These are phyloP conservation scores for Naganishia onofrii DNA, from an alignment of 768 basidiomycete genomes.

Conservation along the genomic window DNA sequence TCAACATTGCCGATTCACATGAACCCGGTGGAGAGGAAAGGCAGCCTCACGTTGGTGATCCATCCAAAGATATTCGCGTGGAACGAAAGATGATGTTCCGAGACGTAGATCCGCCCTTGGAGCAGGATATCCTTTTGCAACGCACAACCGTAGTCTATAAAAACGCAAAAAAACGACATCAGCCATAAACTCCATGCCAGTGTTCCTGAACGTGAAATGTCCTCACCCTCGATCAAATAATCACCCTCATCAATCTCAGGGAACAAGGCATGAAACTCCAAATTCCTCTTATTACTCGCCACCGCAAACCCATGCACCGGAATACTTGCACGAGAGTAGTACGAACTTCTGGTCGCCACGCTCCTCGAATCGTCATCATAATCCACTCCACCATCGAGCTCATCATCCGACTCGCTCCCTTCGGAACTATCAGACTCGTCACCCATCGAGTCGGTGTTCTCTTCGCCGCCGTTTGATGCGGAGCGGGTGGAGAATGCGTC, in stretches of 20 bases:
- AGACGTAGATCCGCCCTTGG: slow-evolving; percentile 92
- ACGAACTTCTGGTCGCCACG: slow-evolving; percentile 39
- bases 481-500: slow-evolving; percentile 20
- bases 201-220: background rate
- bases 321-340: slow-evolving; percentile 60
- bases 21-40: too few species aligned
- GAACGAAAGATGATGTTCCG: slow-evolving; percentile 99
- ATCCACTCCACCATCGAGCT: slow-evolving; percentile 32
- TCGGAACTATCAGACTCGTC: slow-evolving; percentile 29
- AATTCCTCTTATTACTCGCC: slow-evolving; percentile 87
- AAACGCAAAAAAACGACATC: background rate
- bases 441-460: background rate
- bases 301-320: slow-evolving; percentile 91
- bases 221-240: slow-evolving; percentile 92
- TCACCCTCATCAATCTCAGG: slow-evolving; percentile 85
- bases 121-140: slow-evolving; percentile 93
- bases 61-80: slow-evolving; percentile 99
- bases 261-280: slow-evolving; percentile 94
- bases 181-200: background rate
- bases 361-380: slow-evolving; percentile 44
- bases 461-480: background rate
- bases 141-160: slow-evolving; percentile 91
- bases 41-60: slow-evolving; percentile 81
- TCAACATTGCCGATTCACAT: background rate
- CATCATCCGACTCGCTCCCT: slow-evolving; percentile 15